Evolutionary conservation across 257 asterid genomes (phyloP).

Genomic region (Rubia yunnanensis): DNA sequence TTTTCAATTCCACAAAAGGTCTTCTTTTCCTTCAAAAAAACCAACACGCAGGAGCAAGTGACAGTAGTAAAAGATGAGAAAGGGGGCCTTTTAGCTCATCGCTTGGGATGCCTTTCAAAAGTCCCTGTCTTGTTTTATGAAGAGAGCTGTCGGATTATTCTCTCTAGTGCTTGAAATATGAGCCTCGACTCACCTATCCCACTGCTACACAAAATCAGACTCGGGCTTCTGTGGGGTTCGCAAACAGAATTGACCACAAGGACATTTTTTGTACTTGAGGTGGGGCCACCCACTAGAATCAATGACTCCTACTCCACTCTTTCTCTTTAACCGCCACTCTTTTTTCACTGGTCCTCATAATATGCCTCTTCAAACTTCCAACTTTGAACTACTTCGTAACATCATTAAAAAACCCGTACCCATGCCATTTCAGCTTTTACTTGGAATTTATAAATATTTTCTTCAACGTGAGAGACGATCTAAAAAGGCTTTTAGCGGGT

Average conservation of each 20-base stretch:
- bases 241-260: slow-evolving; percentile 13
- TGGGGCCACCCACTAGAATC: slow-evolving; percentile 33
- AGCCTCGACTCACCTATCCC: background rate
- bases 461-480: background rate
- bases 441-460: slow-evolving; percentile 1
- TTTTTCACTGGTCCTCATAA: slow-evolving; percentile 21
- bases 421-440: slow-evolving; percentile 9
- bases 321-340: slow-evolving; percentile 21
- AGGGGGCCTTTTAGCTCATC: slow-evolving; percentile 15
- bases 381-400: slow-evolving; percentile 12
- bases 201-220: slow-evolving; percentile 28
- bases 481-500: background rate
- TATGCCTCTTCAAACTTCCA: slow-evolving; percentile 8
- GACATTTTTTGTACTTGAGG: slow-evolving; percentile 15
- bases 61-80: background rate
- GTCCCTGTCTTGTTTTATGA: slow-evolving; percentile 33
- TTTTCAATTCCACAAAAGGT: slow-evolving; percentile 23
- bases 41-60: no score
- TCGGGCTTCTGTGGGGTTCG: slow-evolving; percentile 44
- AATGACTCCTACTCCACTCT: slow-evolving; percentile 29
- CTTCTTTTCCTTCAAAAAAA: slow-evolving; percentile 37
- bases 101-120: slow-evolving; percentile 9
- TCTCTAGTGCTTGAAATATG: slow-evolving; percentile 16
- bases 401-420: background rate
- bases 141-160: slow-evolving; percentile 45